A percentile compares a stretch with the other conserved stretches of the same genome.
phyloP scores from a whole-genome alignment of 164 flowering plant genomes.

The Annona squamosa region DNA sequence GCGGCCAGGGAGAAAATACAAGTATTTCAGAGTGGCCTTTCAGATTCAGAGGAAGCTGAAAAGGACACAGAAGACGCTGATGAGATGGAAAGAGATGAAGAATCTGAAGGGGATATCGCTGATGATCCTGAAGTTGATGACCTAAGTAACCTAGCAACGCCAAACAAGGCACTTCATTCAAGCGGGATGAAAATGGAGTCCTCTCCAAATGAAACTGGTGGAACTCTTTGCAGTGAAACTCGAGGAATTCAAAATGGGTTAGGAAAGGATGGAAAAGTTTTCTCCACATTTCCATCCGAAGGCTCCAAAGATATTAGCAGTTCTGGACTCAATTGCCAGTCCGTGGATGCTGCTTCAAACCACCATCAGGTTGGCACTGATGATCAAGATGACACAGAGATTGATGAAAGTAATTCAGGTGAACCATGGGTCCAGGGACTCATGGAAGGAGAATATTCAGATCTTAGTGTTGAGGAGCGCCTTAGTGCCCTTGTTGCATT shows the following conservation, averaged over 20 bases:
- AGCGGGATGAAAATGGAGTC: constrained; percentile 13
- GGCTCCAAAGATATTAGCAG: constrained; percentile 22
- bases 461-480: constrained; percentile 85
- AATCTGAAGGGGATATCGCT: constrained; percentile 61
- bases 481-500: constrained; percentile 81
- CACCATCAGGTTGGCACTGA: constrained; percentile 14
- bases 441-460: constrained; percentile 76
- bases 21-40: constrained; percentile 44
- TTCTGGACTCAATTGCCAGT: constrained; percentile 20
- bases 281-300: constrained; percentile 24
- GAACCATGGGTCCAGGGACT: constrained; percentile 90
- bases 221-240: constrained; percentile 13
- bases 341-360: constrained; percentile 22
- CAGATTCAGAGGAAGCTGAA: constrained; percentile 57
- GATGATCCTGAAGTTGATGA: constrained; percentile 84
- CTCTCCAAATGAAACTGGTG: constrained; percentile 29
- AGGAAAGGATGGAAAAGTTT: constrained; percentile 20
- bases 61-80: constrained; percentile 42
- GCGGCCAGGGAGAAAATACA: constrained; percentile 70
- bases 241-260: constrained; percentile 21
- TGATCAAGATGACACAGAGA: constrained; percentile 45
- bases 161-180: constrained; percentile 18
- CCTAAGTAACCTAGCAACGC: constrained; percentile 24
- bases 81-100: constrained; percentile 75
- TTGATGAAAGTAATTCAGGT: constrained; percentile 70